Evolutionary conservation across 177 flowering plant species (phyloP), one percentile per base, ranked within the genome.

Genomic region (Vitis hybrid): DNA sequence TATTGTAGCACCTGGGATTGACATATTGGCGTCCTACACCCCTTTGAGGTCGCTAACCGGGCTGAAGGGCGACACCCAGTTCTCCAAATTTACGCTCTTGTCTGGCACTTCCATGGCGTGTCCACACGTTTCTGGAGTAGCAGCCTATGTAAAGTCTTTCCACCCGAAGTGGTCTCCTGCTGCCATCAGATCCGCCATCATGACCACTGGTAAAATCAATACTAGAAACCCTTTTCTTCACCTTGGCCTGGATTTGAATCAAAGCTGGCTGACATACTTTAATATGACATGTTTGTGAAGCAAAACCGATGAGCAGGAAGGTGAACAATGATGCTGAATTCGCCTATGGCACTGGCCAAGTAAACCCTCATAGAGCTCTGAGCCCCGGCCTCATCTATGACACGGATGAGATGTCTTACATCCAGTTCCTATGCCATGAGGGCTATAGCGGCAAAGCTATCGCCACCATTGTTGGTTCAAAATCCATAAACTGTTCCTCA

Each of bases 21-120:
- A 84, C 71, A 89, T 87, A 17, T 74, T 87, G 70, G 91, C 93
- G 23, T 64, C 89, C 4, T 86, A 83, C 79, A 86, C 91, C 5
- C 85, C 83, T 2, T 2, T 86, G 84, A 79, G 66, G 60, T 66
- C 93, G n/a, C 78, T 84, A 1, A 85, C 88, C 2, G 88, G 86
- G 21, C 54, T 67, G 51, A 65, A 76, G 74, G 89, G 86, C 2
- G 90, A 89, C 56, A 82, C 79, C 21, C 88, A 68, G 34, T 72
- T 59, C 17, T 81, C 91, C 7, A 74, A 82, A 56, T 87, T 79
- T 51, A 81, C 79, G 0, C 64, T 89, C 70, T 78, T 86, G 89
- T 89, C 89, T 1, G 91, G 93, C 1, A 87, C 91, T 48, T 89
- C 91, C 55, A 89, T 89, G 91, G 85, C 95, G 1, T 86, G 91